These are phyloP conservation scores for Triglochin maritima DNA, from an alignment of 106 monocot species.

Conservation along the genomic window DNA sequence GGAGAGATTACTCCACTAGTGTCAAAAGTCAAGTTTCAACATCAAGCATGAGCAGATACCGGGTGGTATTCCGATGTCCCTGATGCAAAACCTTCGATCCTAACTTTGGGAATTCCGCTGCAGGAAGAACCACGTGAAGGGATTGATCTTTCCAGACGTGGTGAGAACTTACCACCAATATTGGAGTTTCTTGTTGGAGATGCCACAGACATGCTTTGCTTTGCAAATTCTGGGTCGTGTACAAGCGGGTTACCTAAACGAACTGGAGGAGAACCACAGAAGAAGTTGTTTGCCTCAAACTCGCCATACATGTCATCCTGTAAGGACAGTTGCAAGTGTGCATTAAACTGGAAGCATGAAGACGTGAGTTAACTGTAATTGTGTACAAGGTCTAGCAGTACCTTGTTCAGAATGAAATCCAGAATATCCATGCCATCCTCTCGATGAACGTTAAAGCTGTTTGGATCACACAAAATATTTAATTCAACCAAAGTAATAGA, in stretches of 20 bases:
- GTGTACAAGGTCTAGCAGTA: not conserved
- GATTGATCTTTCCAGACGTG: slow-evolving; percentile 9
- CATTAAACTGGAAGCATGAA: too few species aligned
- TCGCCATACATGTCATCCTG: slow-evolving; percentile 60
- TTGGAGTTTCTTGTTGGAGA: slow-evolving; percentile 1
- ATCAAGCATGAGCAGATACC: slow-evolving; percentile 30
- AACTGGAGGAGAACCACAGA: slow-evolving; percentile 70
- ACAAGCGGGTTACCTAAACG: slow-evolving; percentile 58
- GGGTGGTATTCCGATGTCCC: slow-evolving; percentile 17
- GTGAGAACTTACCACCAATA: not conserved
- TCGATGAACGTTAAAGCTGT: slow-evolving; percentile 5
- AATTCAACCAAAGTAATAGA: not conserved
- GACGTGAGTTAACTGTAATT: not conserved
- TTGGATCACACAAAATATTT: too few species aligned
- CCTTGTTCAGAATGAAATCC: slow-evolving; percentile 16
- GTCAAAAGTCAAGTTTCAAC: slow-evolving; percentile 2
- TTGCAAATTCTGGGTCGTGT: slow-evolving; percentile 46
- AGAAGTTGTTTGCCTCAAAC: slow-evolving; percentile 26
- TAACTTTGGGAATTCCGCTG: slow-evolving; percentile 30
- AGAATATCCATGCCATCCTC: slow-evolving; percentile 10
- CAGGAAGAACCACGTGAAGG: slow-evolving; percentile 26
- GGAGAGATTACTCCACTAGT: not conserved
- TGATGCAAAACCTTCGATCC: slow-evolving; percentile 49
- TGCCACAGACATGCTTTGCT: slow-evolving; percentile 18
- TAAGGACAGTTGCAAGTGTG: not conserved